These are phyloP conservation scores for Colletotrichum sojae DNA, from an alignment of 2,329 filamentous ascomycete genomes.

Conservation along the genomic window DNA sequence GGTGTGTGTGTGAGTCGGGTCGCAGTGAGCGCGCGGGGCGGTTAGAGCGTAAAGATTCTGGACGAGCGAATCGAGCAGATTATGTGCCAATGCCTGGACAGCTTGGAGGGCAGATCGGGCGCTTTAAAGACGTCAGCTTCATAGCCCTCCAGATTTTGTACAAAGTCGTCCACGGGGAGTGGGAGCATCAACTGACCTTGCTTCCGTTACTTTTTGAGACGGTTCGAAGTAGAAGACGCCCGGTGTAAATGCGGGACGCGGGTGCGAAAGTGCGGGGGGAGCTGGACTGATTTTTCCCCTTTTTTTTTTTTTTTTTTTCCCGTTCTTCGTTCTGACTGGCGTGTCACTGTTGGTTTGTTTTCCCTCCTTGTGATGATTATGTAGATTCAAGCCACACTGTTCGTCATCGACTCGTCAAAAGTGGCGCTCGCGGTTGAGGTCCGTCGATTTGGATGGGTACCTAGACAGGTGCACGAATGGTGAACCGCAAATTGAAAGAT, in stretches of 20 bases:
- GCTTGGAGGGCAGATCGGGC: slow-evolving; percentile 28
- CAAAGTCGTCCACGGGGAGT: slow-evolving; percentile 20
- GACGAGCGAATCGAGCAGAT: slow-evolving; percentile 19
- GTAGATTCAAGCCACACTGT: slow-evolving; percentile 37
- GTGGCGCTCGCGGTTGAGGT: slow-evolving; percentile 16
- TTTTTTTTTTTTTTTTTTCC: slow-evolving; percentile 17
- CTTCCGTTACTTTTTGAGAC: slow-evolving; percentile 26
- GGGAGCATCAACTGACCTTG: slow-evolving; percentile 39
- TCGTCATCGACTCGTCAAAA: slow-evolving; percentile 34
- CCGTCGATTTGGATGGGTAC: neutral
- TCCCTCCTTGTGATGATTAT: slow-evolving; percentile 27
- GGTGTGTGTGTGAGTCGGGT: slow-evolving; percentile 13
- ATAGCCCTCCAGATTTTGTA: slow-evolving; percentile 15
- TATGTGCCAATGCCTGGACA: slow-evolving; percentile 17
- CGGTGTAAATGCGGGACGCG: slow-evolving; percentile 33
- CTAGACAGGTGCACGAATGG: neutral
- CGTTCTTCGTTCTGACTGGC: neutral
- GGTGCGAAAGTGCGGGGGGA: slow-evolving; percentile 35
- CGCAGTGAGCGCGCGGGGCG: slow-evolving; percentile 22
- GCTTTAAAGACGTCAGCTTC: slow-evolving; percentile 35
- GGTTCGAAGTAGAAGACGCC: slow-evolving; percentile 26
- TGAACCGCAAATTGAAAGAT: slow-evolving; percentile 10
- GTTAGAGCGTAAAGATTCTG: slow-evolving; percentile 2
- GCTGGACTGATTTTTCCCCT: neutral
- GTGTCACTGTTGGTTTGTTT: neutral